phyloP scores from a whole-genome alignment of 768 basidiomycete genomes.

The Crepidotus variabilis region DNA sequence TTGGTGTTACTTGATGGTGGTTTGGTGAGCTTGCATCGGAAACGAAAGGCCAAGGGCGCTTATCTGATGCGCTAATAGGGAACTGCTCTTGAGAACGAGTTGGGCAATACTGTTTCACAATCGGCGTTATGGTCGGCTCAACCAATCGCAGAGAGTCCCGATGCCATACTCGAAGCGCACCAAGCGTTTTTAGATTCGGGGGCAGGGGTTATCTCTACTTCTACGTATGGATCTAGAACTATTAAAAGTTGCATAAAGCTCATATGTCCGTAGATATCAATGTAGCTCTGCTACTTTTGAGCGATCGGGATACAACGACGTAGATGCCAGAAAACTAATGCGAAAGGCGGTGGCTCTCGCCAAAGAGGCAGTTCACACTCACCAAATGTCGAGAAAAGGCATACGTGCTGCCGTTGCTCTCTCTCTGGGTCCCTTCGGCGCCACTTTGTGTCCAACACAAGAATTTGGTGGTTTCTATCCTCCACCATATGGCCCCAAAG shows the following conservation, averaged over 20 bases:
- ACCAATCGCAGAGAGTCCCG: conserved; percentile 49
- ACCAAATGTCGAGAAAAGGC: conserved; percentile 13
- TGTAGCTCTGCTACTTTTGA: conserved; percentile 52
- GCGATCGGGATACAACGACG: conserved; percentile 41
- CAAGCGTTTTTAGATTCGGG: conserved; percentile 62
- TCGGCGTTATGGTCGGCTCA: conserved; percentile 73
- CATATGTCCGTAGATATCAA: conserved; percentile 51
- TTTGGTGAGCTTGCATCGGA: conserved; percentile 28
- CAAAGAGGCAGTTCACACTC: conserved; percentile 31
- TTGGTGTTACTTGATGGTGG: conserved; percentile 40
- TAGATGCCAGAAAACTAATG: conserved; percentile 46
- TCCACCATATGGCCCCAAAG: conserved; percentile 65
- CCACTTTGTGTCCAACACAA: conserved; percentile 58
- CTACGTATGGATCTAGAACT: conserved; percentile 45
- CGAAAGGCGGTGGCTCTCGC: conserved; percentile 50
- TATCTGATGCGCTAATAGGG: conserved; percentile 38
- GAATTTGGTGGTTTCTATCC: conserved; percentile 78
- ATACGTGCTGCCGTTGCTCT: conserved; percentile 51
- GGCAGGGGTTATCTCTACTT: conserved; percentile 60
- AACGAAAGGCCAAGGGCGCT: neutral
- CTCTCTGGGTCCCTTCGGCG: conserved; percentile 74
- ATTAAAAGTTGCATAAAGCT: neutral
- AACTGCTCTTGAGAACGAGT: conserved; percentile 52
- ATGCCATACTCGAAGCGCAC: conserved; percentile 56
- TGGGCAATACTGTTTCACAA: conserved; percentile 37